Evolutionary conservation across 768 basidiomycete species (phyloP), one percentile per base, ranked within the genome.

Genomic region (Lentinula guzmanii): DNA sequence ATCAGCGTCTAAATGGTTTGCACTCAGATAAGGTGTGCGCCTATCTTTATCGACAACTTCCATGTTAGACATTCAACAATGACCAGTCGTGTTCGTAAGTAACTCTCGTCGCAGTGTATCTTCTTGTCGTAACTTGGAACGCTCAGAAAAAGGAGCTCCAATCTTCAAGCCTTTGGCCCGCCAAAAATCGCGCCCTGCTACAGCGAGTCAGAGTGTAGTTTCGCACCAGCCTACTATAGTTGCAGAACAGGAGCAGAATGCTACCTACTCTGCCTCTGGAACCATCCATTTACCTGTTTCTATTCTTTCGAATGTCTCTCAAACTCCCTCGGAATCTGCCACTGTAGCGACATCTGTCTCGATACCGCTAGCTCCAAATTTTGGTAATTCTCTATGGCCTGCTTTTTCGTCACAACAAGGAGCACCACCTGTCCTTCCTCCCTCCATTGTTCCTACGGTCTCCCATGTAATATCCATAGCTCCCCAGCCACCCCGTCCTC

Each of bases 101-200:
- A 16, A 28, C 33, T 15, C 54, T 56, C 60, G 45, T 11, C 18
- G 50, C 16, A 16, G 51, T 34, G 35, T 28, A 39, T 52, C 28
- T 6, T n/a, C 56, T n/a, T 56, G 33, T 61, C n/a, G 33, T 51
- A 46, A 58, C 64, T 59, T 52, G 65, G 3, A 56, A 43, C 53
- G 31, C 58, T 18, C 65, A 91, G 89, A 91, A 69, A 91, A 91
- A 69, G 89, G 89, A 15, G 77, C 81, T 7, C 79, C 85, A 5
- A 70, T 90, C 58, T 91, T 91, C 66, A 82, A 80, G 68, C 89
- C 89, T n/a, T 78, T 88, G 3, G 77, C 74, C 13, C 87, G 85
- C 68, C 72, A 82, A 8, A 78, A 87, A 52, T 66, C 79, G 13
- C 83, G 86, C 31, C 68, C 74, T 51, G 64, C 66, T 9, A 46